These are phyloP conservation scores for Poa pratensis DNA, from an alignment of 176 grass and related monocot genomes.

Conservation along the genomic window DNA sequence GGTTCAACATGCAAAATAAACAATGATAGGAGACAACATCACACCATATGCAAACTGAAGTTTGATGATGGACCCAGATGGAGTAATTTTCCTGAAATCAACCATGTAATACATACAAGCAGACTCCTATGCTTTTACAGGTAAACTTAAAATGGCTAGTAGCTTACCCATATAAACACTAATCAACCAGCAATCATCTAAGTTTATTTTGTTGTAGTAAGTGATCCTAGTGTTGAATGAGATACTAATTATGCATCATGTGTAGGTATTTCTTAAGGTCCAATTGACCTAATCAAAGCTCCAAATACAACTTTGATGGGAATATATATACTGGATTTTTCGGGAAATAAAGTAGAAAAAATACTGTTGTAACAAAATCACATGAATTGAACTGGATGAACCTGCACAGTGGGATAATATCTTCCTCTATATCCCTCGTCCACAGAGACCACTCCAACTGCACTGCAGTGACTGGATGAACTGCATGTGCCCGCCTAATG, in stretches of 20 bases:
- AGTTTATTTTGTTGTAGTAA: neutral
- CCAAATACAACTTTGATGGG: neutral
- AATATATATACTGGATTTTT: neutral
- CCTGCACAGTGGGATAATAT: conserved; percentile 88
- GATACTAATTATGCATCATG: neutral
- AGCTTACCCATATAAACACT: neutral
- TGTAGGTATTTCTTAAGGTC: conserved; percentile 6
- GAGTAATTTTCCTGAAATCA: conserved; percentile 6
- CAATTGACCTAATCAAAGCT: conserved; percentile 14
- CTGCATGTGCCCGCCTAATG: conserved; percentile 67
- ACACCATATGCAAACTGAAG: conserved; percentile 15
- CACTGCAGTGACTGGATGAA: conserved; percentile 77
- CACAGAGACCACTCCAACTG: conserved; percentile 86
- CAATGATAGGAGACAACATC: neutral
- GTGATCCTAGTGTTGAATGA: conserved; percentile 4
- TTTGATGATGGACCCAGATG: conserved; percentile 26
- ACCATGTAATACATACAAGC: neutral
- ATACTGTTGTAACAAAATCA: conserved; percentile 7
- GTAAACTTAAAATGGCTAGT: neutral
- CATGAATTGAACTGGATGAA: conserved; percentile 29
- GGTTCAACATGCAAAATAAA: conserved; percentile 12
- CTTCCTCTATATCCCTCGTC: conserved; percentile 82
- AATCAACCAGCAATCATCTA: neutral
- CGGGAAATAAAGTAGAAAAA: neutral
- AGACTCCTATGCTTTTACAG: neutral